Conservation (phyloP, 345 rosid species). For the Adansonia digitata region DNA sequence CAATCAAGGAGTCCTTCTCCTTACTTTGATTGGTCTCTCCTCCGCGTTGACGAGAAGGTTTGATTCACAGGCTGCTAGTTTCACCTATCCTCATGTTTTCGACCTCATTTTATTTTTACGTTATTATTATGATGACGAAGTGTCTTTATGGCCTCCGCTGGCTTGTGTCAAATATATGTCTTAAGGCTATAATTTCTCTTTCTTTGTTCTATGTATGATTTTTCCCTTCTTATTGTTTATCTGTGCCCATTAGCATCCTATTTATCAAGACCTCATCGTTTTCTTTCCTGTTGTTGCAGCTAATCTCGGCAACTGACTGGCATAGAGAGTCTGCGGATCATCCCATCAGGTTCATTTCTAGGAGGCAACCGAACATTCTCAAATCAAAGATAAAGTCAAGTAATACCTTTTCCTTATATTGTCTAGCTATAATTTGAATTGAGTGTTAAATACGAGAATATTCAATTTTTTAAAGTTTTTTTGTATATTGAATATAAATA, state of each 20-base stretch:
- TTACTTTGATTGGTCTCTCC: slow-evolving; percentile 87
- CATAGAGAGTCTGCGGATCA: slow-evolving; percentile 53
- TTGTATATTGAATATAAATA: too few species aligned
- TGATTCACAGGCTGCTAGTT: slow-evolving; percentile 17
- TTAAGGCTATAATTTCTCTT: not conserved
- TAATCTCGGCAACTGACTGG: slow-evolving; percentile 76
- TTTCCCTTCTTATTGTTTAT: too few species aligned
- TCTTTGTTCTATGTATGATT: not conserved
- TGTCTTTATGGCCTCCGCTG: not conserved
- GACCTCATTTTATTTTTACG: not conserved
- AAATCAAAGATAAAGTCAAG: slow-evolving; percentile 96
- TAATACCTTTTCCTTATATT: slow-evolving; percentile 21
- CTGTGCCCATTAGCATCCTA: not conserved
- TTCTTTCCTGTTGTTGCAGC: slow-evolving; percentile 41
- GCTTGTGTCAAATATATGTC: too few species aligned
- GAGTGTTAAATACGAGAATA: not conserved
- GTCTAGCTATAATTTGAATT: too few species aligned
- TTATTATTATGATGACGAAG: not conserved
- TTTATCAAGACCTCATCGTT: not conserved
- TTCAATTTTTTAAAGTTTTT: slow-evolving; percentile 19
- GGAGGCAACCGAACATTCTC: slow-evolving; percentile 53
- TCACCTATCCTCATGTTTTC: not conserved
- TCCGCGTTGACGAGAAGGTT: slow-evolving; percentile 93
- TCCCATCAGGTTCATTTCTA: slow-evolving; percentile 76
- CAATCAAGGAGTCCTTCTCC: slow-evolving; percentile 98